Evolutionary conservation across 176 grass and related monocot genomes (phyloP), one percentile per base, ranked within the genome.

Genomic region (Poa annua): DNA sequence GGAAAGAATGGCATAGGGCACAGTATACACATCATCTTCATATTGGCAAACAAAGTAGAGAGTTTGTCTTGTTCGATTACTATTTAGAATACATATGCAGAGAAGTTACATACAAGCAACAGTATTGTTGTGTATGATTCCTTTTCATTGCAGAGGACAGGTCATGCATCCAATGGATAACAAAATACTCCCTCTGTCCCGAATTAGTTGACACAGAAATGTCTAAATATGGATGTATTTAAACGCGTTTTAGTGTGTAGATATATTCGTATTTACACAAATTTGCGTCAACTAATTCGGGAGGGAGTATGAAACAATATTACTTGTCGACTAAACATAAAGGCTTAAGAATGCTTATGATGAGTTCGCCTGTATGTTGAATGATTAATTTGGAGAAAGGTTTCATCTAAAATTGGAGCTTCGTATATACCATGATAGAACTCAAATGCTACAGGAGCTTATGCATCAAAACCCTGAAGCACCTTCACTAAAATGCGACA

Each of bases 361-460:
- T 2, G 15, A 83, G 36, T 33, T 5, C 45, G 24, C 3, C 38
- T 22, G 29, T 15, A 0, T 63, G 16, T 71, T 81, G 29, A 66
- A 71, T 35, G 42, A 15, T 75, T 77, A 14, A 59, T 24, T 75
- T n/a, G 20, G 10, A 33, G 22, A 71, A 36, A 50, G 36, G 7
- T 32, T 56, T 32, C 45, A 25, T 51, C 32, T 53, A n/a, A 3
- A 62, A 63, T 36, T 53, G 22, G 12, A 50, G 6, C 39, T 13
- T n/a, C 11, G 5, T 36, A 57, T 61, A 62, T 35, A 74, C 17
- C 45, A 83, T 16, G 25, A 76, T 63, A 3, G 8, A n/a, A 63
- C 54, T 32, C 32, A 63, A 80, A 71, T 78, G 33, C 42, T 87
- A 76, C 20, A 39, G 49, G 42, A 14, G 17, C 20, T 51, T 52